A percentile compares a stretch with the other conserved stretches of the same genome.
phyloP scores from a whole-genome alignment of 495 filamentous ascomycete genomes.

The Glarea lozoyensis region DNA sequence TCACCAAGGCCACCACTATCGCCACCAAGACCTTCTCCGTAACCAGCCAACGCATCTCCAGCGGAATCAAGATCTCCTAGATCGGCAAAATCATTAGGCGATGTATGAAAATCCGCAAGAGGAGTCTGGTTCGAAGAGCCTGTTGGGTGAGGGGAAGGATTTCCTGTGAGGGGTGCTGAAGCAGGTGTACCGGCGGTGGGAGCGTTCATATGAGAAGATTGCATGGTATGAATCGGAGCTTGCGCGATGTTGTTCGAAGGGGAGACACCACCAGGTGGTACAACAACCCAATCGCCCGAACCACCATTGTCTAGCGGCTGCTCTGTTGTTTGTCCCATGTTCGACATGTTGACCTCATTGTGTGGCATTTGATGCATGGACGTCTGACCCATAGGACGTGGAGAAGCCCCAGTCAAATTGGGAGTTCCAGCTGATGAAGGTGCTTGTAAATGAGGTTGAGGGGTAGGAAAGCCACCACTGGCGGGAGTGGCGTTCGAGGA shows the following conservation, averaged over 20 bases:
- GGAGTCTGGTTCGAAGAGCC: slow-evolving; percentile 24
- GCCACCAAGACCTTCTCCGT: slow-evolving; percentile 19
- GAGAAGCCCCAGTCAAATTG: slow-evolving; percentile 4
- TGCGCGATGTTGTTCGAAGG: slow-evolving; percentile 19
- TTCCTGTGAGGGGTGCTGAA: neutral
- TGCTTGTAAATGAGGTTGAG: slow-evolving; percentile 30
- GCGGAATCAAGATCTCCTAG: slow-evolving; percentile 35
- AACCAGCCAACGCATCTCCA: slow-evolving; percentile 30
- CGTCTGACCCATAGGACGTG: slow-evolving; percentile 15
- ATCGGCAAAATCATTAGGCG: slow-evolving; percentile 39
- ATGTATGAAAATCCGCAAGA: slow-evolving; percentile 27
- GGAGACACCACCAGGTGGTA: slow-evolving; percentile 36
- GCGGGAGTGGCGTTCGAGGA: slow-evolving; percentile 42
- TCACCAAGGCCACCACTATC: slow-evolving; percentile 29
- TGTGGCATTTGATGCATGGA: slow-evolving; percentile 4
- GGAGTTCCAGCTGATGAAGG: slow-evolving; percentile 40
- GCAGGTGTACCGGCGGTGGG: slow-evolving; percentile 6
- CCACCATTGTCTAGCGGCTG: slow-evolving; percentile 21
- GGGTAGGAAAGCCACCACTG: slow-evolving; percentile 23
- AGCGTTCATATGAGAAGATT: slow-evolving; percentile 3
- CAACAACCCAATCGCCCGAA: slow-evolving; percentile 45
- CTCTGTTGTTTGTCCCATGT: slow-evolving; percentile 6
- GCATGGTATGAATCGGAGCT: slow-evolving; percentile 2
- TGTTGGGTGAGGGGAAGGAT: slow-evolving; percentile 1
- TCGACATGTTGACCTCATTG: slow-evolving; percentile 36